Evolutionary conservation across 2,329 filamentous ascomycete genomes (phyloP).

Genomic region (Byssochlamys sp.): DNA sequence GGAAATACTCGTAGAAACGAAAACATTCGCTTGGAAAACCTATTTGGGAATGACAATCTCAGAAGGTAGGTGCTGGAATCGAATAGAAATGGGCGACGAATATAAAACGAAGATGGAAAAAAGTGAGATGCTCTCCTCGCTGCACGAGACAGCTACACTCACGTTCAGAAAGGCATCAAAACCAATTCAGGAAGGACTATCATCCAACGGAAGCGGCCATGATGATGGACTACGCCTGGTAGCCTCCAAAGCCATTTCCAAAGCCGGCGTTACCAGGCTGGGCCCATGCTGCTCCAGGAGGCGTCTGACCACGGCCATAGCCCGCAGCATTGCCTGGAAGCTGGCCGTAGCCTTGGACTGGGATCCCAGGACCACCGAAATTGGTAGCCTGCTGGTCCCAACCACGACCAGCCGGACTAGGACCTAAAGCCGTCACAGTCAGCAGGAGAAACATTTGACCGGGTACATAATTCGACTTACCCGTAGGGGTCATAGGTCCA

Average conservation of each 20-base stretch:
- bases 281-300: slow-evolving; percentile 44
- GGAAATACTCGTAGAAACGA: slow-evolving; percentile 15
- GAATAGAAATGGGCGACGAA: slow-evolving; percentile 12
- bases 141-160: slow-evolving; percentile 5
- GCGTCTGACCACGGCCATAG: slow-evolving; percentile 64
- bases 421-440: slow-evolving; percentile 33
- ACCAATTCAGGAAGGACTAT: not conserved
- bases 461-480: slow-evolving; percentile 19
- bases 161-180: not conserved
- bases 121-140: slow-evolving; percentile 8
- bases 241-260: slow-evolving; percentile 50
- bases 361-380: slow-evolving; percentile 35
- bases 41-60: slow-evolving; percentile 19
- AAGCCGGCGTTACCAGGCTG: slow-evolving; percentile 42
- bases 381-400: slow-evolving; percentile 48
- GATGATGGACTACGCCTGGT: slow-evolving; percentile 43
- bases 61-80: slow-evolving; percentile 13
- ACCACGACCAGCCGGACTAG: slow-evolving; percentile 49
- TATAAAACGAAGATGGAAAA: slow-evolving; percentile 6
- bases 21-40: slow-evolving; percentile 28
- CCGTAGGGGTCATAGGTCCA: slow-evolving; percentile 53
- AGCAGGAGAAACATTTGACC: slow-evolving; percentile 29
- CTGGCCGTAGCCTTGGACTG: slow-evolving; percentile 49
- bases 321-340: slow-evolving; percentile 66
- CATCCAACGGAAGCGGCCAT: not conserved